These are phyloP conservation scores for Suhomyces prunicola DNA, from an alignment of 805 yeast species.

Conservation along the genomic window DNA sequence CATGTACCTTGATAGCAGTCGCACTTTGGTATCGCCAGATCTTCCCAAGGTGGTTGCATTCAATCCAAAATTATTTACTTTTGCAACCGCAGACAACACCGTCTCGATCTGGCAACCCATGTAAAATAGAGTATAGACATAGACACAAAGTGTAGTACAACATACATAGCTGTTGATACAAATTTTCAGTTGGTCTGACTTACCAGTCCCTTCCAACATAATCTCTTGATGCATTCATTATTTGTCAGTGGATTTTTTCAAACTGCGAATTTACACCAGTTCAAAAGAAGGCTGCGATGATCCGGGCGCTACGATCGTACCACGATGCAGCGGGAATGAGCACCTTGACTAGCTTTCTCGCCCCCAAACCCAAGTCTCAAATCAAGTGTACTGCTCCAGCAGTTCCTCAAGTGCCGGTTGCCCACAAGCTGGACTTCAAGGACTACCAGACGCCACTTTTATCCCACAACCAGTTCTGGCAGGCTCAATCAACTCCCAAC, in stretches of 20 bases:
- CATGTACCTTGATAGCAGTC: conserved; percentile 19
- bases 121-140: neutral
- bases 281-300: neutral
- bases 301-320: neutral
- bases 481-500: conserved; percentile 6
- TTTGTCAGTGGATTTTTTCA: too few relatives aligned
- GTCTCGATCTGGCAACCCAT: conserved; percentile 39
- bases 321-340: neutral
- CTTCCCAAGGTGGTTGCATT: conserved; percentile 52
- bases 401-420: neutral
- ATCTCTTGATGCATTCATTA: too few relatives aligned
- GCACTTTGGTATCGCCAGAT: conserved; percentile 23
- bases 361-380: neutral
- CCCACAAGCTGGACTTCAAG: conserved; percentile 3
- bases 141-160: neutral
- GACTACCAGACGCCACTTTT: neutral
- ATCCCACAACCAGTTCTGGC: conserved; percentile 6
- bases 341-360: neutral
- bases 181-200: neutral
- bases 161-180: too few relatives aligned
- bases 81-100: conserved; percentile 61
- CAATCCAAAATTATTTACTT: conserved; percentile 57
- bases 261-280: too few relatives aligned
- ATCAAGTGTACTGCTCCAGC: neutral
- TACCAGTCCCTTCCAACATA: neutral